Evolutionary conservation across 2,329 filamentous ascomycete species (phyloP).

Genomic region (Trichoderma afroharzianum): DNA sequence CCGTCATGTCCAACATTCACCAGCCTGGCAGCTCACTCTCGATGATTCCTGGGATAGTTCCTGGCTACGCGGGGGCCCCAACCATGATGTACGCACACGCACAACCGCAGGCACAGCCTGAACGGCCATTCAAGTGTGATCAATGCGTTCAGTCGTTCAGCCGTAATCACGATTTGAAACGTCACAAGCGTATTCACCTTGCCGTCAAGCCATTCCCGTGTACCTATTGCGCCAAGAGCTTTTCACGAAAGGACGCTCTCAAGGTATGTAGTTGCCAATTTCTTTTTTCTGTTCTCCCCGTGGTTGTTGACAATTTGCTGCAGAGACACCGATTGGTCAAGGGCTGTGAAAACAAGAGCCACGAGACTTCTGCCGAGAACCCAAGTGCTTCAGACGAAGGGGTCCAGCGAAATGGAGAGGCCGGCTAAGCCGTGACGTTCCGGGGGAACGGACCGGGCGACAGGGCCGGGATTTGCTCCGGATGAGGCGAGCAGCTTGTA

Average conservation of each 20-base stretch:
- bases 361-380: slow-evolving; percentile 26
- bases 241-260: slow-evolving; percentile 91
- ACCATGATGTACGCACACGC: slow-evolving; percentile 59
- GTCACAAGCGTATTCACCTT: slow-evolving; percentile 92
- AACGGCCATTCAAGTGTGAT: slow-evolving; percentile 93
- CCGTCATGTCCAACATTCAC: slow-evolving; percentile 74
- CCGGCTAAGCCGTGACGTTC: background rate
- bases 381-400: slow-evolving; percentile 20
- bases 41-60: slow-evolving; percentile 59
- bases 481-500: background rate
- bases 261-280: slow-evolving; percentile 63
- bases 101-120: slow-evolving; percentile 54
- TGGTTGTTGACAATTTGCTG: slow-evolving; percentile 20
- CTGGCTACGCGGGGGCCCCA: slow-evolving; percentile 48
- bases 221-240: slow-evolving; percentile 88
- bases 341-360: slow-evolving; percentile 48
- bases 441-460: background rate
- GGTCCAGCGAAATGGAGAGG: slow-evolving; percentile 24
- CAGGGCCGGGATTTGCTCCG: background rate
- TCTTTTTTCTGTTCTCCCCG: background rate
- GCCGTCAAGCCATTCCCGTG: slow-evolving; percentile 96
- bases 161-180: slow-evolving; percentile 91
- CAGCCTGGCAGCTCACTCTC: slow-evolving; percentile 70
- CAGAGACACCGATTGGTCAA: slow-evolving; percentile 63
- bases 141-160: slow-evolving; percentile 92